These are phyloP conservation scores for Knoxdaviesia capensis DNA, from an alignment of 2,329 filamentous ascomycete species.

Conservation along the genomic window DNA sequence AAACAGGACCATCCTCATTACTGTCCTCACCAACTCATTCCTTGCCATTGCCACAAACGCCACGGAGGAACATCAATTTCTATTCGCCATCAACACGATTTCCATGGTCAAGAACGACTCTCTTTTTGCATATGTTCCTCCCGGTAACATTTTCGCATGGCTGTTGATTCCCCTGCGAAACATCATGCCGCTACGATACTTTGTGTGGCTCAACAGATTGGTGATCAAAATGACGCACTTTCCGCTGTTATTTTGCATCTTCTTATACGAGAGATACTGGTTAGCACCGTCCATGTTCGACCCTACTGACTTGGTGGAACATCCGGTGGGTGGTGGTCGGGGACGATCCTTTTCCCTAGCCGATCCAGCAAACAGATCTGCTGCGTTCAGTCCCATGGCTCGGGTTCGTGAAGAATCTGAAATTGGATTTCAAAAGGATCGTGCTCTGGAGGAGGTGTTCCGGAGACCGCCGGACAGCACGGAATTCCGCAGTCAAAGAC, in stretches of 20 bases:
- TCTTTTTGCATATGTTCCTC: constrained; percentile 81
- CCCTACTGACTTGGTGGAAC: constrained; percentile 69
- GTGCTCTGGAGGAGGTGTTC: constrained; percentile 81
- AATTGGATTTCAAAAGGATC: constrained; percentile 74
- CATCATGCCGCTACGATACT: constrained; percentile 58
- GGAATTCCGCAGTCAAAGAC: constrained; percentile 35
- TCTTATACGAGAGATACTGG: constrained; percentile 65
- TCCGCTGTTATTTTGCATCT: constrained; percentile 72
- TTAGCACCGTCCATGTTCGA: constrained; percentile 60
- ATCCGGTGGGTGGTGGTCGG: constrained; percentile 28
- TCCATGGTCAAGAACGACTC: constrained; percentile 98
- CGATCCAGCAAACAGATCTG: constrained; percentile 31
- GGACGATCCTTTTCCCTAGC: constrained; percentile 33
- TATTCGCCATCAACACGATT: constrained; percentile 93
- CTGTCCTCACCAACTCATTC: constrained; percentile 90
- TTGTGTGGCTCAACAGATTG: constrained; percentile 70
- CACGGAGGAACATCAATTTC: constrained; percentile 76
- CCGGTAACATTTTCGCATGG: constrained; percentile 84
- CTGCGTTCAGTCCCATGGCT: constrained; percentile 52
- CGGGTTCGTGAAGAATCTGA: constrained; percentile 71
- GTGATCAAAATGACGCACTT: constrained; percentile 86
- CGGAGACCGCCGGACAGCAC: constrained; percentile 47
- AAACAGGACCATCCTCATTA: constrained; percentile 64
- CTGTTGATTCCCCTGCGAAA: constrained; percentile 66
- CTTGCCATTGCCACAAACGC: constrained; percentile 89